Conservation (phyloP, 768 basidiomycete species). For the Auricularia sp. region DNA sequence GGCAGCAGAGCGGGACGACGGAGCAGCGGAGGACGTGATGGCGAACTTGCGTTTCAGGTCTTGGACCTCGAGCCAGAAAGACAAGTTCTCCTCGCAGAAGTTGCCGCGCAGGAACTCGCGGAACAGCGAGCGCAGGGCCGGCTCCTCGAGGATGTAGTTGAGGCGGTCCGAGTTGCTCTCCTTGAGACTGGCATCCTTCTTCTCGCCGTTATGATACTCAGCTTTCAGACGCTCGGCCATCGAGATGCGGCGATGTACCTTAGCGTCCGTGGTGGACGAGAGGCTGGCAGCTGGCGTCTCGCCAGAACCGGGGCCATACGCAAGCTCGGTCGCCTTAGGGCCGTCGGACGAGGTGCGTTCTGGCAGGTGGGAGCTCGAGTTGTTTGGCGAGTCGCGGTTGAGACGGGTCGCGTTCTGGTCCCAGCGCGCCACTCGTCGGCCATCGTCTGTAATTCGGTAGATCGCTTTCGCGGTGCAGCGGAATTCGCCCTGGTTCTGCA, state of each 20-base stretch:
- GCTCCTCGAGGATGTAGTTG: slow-evolving; percentile 86
- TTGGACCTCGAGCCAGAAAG: slow-evolving; percentile 94
- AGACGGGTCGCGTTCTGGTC: slow-evolving; percentile 26
- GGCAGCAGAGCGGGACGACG: slow-evolving; percentile 28
- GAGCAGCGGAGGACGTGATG: slow-evolving; percentile 84
- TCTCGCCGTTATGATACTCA: slow-evolving; percentile 41
- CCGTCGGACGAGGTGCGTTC: not conserved
- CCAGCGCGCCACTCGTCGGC: slow-evolving; percentile 79
- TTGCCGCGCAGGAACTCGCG: slow-evolving; percentile 89
- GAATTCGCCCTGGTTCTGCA: slow-evolving; percentile 88
- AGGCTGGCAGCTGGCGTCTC: slow-evolving; percentile 37
- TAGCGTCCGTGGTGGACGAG: slow-evolving; percentile 39
- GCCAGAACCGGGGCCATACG: slow-evolving; percentile 8
- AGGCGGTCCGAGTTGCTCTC: slow-evolving; percentile 91
- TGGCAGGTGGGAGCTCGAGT: slow-evolving; percentile 27
- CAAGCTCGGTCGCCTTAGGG: slow-evolving; percentile 6
- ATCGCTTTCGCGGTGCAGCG: slow-evolving; percentile 91
- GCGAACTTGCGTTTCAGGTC: slow-evolving; percentile 95
- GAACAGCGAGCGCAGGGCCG: slow-evolving; percentile 79
- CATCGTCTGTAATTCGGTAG: slow-evolving; percentile 91
- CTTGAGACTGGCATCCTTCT: slow-evolving; percentile 39
- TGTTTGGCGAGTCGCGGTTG: slow-evolving; percentile 43
- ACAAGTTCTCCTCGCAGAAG: slow-evolving; percentile 97
- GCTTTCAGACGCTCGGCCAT: slow-evolving; percentile 63
- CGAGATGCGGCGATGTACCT: slow-evolving; percentile 70